A percentile compares a stretch with the other conserved stretches of the same genome.
Conservation (phyloP, 371 early-diverging fungal genomes). For the Dichotomocladium elegans region DNA sequence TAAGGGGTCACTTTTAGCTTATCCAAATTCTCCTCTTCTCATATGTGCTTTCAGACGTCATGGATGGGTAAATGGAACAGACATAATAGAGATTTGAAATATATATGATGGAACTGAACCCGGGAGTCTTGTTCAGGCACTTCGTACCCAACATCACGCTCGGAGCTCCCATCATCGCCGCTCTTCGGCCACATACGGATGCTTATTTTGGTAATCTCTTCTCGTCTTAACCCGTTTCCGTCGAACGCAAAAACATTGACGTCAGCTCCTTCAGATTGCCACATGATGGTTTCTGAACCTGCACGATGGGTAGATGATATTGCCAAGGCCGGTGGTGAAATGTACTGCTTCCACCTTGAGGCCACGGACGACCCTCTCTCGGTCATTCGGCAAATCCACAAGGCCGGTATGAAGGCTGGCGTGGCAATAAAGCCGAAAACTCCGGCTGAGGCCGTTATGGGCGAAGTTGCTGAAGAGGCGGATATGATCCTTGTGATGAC, state of each 20-base stretch:
- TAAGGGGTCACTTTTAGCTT: conserved; percentile 19
- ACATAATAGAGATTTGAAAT: background rate
- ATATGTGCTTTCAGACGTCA: conserved; percentile 54
- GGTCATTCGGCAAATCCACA: conserved; percentile 78
- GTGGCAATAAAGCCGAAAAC: conserved; percentile 95
- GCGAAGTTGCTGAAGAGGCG: conserved; percentile 60
- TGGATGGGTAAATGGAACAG: conserved; percentile 67
- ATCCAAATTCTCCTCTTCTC: background rate
- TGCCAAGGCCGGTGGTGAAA: conserved; percentile 88
- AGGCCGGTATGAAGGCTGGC: conserved; percentile 90
- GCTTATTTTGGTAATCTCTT: conserved; percentile 88
- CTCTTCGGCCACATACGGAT: conserved; percentile 83
- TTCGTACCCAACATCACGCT: conserved; percentile 98
- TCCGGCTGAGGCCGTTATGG: conserved; percentile 69
- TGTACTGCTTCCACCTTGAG: conserved; percentile 94
- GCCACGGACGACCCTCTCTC: conserved; percentile 76
- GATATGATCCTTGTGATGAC: conserved; percentile 98
- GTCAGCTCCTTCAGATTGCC: conserved; percentile 71
- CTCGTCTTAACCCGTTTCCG: too few relatives aligned
- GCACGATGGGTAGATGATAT: conserved; percentile 92
- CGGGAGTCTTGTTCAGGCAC: conserved; percentile 56
- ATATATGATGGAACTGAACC: background rate
- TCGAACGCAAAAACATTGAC: background rate
- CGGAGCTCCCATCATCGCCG: conserved; percentile 91
- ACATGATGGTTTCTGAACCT: conserved; percentile 97